Base-by-base conservation (phyloP, 1,139 yeast species). In the Hemisphaericaspora xylofermentans region DNA sequence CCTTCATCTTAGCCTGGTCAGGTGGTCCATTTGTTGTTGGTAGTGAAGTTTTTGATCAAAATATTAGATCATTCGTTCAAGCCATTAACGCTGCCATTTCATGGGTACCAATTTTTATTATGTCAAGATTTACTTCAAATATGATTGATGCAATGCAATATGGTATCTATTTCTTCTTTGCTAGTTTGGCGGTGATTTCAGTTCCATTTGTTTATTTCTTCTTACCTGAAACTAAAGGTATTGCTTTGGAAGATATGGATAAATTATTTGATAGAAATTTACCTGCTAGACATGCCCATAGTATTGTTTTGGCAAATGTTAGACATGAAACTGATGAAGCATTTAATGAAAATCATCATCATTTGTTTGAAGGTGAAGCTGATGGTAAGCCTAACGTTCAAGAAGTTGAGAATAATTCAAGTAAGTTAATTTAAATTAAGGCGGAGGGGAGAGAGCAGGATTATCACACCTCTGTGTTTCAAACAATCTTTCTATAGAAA, bases 1-100 rank as follows among this genome's bases (percentile, higher is more conserved):
- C 71, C 1, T 70, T 69, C 41, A 68, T 68, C 35, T 54, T 63
- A 35, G 73, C 73, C 1, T 70, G 76, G 75, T 65, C 71, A 12
- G 73, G 72, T 6, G 74, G 72, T 28, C 75, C 75, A 3, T 70
- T 65, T 46, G 74, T 70, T 30, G 65, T 68, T 35, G 74, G 76
- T 9, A 53, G 67, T 39, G 76, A 70, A 48, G 64, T 69, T 1
- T 69, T 67, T 47, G 74, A 68, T 50, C 71, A 66, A 46, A 67
- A 68, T 44, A 64, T 69, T 43, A 57, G 76, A 41, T 61, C 74
- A 5, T 69, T 68, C 41, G 70, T 66, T 28, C 74, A 68, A 52
- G 71, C 73, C 38, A 66, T 70, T 42, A 68, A 67, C 48, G 72
- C 73, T 1, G 72, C 73, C 12, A 63, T 67, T 18, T 62, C 69